These are phyloP conservation scores for Besnoitia besnoiti DNA, from an alignment of 169 alveolate genomes.

Conservation along the genomic window DNA sequence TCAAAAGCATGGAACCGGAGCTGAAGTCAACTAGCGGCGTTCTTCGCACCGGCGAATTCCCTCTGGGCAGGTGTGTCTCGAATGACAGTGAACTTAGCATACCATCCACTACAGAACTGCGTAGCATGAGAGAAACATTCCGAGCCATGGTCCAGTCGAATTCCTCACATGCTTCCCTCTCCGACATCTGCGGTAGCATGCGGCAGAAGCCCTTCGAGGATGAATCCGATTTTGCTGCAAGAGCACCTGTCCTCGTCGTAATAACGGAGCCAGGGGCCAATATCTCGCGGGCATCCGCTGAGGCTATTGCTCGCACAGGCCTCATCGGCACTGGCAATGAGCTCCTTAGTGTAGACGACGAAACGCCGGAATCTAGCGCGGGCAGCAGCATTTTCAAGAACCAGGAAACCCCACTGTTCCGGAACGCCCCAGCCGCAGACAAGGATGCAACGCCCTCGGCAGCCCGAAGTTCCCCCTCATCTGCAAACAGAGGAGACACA, in stretches of 20 bases:
- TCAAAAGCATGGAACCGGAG: conserved; percentile 41
- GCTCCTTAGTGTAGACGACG: neutral
- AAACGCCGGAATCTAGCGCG: neutral
- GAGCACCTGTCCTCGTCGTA: neutral
- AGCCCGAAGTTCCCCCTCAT: neutral
- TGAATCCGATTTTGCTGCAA: neutral
- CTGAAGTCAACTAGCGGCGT: neutral
- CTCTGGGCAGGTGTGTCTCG: conserved; percentile 1
- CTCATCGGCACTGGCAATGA: neutral
- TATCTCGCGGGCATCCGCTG: neutral
- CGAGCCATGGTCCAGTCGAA: neutral
- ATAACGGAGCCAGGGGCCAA: neutral
- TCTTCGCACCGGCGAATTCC: conserved; percentile 32
- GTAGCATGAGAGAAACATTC: conserved; percentile 17
- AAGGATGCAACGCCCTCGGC: neutral
- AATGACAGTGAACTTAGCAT: neutral
- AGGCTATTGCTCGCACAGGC: conserved; percentile 27
- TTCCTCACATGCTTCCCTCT: neutral
- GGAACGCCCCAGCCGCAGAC: neutral
- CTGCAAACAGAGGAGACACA: too few species aligned
- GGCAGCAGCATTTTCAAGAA: neutral
- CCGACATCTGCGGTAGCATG: conserved; percentile 24
- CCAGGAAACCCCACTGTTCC: neutral
- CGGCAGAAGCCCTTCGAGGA: neutral
- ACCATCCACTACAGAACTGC: neutral